Evolutionary conservation across 768 basidiomycete genomes (phyloP).

Genomic region (Coprinopsis cinerea): DNA sequence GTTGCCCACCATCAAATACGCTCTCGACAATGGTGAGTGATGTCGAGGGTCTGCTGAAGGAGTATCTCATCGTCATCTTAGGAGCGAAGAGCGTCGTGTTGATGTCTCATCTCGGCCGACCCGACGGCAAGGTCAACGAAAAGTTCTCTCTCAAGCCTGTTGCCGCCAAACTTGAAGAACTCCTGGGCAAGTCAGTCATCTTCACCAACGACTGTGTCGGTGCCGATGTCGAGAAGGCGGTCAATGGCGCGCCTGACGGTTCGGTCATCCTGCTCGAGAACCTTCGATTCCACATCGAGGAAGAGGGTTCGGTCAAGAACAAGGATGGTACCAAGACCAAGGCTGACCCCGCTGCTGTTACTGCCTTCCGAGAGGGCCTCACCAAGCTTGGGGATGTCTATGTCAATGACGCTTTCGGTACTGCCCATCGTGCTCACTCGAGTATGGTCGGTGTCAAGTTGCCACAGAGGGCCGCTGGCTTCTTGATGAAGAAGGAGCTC

Average conservation of each 20-base stretch:
- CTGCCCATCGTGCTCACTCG: conserved; percentile 96
- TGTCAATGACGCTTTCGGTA: conserved; percentile 98
- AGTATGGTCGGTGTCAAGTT: conserved; percentile 98
- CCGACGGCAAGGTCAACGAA: conserved; percentile 82
- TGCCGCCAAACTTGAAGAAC: conserved; percentile 70
- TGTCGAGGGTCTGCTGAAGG: conserved; percentile 9
- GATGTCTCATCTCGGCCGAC: conserved; percentile 98
- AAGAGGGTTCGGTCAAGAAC: conserved; percentile 93
- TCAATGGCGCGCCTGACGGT: conserved; percentile 58
- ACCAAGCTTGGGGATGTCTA: conserved; percentile 94
- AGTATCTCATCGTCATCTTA: conserved; percentile 22
- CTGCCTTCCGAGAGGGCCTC: conserved; percentile 80
- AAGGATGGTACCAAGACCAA: conserved; percentile 93
- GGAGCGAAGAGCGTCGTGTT: conserved; percentile 80
- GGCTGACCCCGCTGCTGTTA: conserved; percentile 76
- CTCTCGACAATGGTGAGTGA: conserved; percentile 69
- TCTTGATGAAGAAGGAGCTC: conserved; percentile 97
- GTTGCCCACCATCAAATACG: conserved; percentile 91
- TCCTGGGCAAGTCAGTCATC: conserved; percentile 63
- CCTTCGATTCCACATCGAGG: conserved; percentile 96
- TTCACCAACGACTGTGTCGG: conserved; percentile 89
- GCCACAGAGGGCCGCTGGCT: conserved; percentile 87
- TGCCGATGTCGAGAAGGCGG: conserved; percentile 72
- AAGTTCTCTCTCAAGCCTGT: conserved; percentile 93
- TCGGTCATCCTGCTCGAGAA: conserved; percentile 92